phyloP scores from a whole-genome alignment of 2,329 filamentous ascomycete genomes.

The Bisporella sp. region DNA sequence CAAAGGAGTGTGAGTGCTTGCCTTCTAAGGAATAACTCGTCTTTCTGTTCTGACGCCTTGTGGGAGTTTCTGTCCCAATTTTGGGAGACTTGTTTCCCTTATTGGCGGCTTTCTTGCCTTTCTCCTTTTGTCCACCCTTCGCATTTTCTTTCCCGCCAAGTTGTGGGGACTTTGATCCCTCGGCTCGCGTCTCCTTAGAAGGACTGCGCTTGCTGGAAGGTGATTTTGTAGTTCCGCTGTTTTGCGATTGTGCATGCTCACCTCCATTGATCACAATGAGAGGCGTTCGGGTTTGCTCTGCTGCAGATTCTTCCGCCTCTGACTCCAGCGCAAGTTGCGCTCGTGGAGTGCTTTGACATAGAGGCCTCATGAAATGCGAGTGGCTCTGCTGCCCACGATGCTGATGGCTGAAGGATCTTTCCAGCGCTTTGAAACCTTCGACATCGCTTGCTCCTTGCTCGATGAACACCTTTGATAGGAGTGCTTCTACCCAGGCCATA shows the following conservation, averaged over 20 bases:
- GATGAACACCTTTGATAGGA: conserved; percentile 20
- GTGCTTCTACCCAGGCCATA: conserved; percentile 22
- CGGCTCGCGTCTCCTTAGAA: conserved; percentile 8
- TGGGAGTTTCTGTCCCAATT: conserved; percentile 11
- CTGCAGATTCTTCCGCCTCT: conserved; percentile 1
- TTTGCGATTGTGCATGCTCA: too few relatives aligned
- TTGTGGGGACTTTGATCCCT: conserved; percentile 6
- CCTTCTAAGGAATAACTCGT: conserved; percentile 6
- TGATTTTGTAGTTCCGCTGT: too few relatives aligned
- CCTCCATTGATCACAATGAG: conserved; percentile 18
- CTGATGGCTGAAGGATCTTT: conserved; percentile 19
- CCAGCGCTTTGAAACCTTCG: conserved; percentile 21
- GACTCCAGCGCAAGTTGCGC: conserved; percentile 5
- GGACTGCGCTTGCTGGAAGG: conserved; percentile 9
- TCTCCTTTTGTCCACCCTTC: conserved; percentile 13
- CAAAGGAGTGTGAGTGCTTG: conserved; percentile 5
- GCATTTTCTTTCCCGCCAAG: conserved; percentile 10
- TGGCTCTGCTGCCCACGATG: conserved; percentile 21
- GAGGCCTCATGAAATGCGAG: conserved; percentile 22
- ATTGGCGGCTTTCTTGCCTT: conserved; percentile 11
- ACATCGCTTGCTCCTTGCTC: conserved; percentile 20
- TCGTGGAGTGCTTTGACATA: conserved; percentile 19
- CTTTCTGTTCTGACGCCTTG: conserved; percentile 9
- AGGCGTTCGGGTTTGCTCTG: conserved; percentile 9
- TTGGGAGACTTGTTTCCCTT: conserved; percentile 20